Evolutionary conservation across 1,284 basidiomycete species (phyloP), one percentile per base, ranked within the genome.

Genomic region (Pseudozyma tsukubaensis): DNA sequence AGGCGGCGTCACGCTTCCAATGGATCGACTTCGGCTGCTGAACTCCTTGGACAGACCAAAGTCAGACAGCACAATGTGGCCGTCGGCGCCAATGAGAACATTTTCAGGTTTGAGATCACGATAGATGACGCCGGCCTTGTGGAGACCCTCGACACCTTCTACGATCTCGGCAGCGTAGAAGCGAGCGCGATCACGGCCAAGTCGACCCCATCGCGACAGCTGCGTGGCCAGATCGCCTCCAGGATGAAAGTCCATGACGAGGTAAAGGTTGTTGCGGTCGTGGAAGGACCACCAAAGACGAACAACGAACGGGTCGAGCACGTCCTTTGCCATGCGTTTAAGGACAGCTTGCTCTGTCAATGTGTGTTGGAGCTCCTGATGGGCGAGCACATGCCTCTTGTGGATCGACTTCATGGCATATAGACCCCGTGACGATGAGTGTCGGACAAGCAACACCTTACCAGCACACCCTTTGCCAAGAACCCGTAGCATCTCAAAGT

Each of bases 111-210:
- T 99, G 57, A 99, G 89, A 88, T 99, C 97, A 53, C 97, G 91
- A 86, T 99, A 99, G 80, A 99, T 98, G 87, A 97, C 99, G 36
- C 97, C 97, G 90, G 98, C 97, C 66, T 98, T 89, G 88, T 99
- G 97, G 39, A 99, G 88, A 85, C 99, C 99, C 86, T 99, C 97
- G 80, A 99, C 87, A 29, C 97, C 97, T 44, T 97, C 96, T 57
- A 94, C 92, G 50, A 99, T 97, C 87, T 99, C 97, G 71, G 97
- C 96, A 55, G 97, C 97, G 85, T 99, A 99, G 86, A 99, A 99
- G 66, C 94, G 89, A 34, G 96, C 92, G 39, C 93, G 94, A 72
- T 97, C 87, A 97, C 97, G 44, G 92, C 87, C 35, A 97, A 89
- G 86, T 94, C 98, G 85, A 94, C 98, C 53, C 94, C 94, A 12